phyloP scores from a whole-genome alignment of 345 rosid genomes.

The Sisymbrium altissimum region DNA sequence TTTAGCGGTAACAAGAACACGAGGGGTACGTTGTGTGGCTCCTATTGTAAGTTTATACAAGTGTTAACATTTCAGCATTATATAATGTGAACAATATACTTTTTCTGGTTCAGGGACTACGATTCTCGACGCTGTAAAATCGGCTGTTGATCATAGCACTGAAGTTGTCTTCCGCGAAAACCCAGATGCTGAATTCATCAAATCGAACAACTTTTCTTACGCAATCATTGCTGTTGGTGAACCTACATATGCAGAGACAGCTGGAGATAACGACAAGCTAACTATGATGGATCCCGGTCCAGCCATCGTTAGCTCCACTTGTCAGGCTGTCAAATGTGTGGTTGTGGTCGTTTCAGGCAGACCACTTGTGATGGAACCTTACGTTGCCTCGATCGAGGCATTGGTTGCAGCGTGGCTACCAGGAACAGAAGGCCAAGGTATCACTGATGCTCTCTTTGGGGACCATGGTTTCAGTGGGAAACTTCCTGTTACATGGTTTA shows the following conservation, averaged over 20 bases:
- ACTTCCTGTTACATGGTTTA: conserved; percentile 91
- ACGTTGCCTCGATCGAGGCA: conserved; percentile 58
- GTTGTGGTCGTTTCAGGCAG: conserved; percentile 80
- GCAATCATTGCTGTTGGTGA: conserved; percentile 87
- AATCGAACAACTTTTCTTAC: conserved; percentile 62
- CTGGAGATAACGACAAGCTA: conserved; percentile 67
- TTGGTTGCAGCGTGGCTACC: conserved; percentile 94
- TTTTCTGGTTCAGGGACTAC: conserved; percentile 61
- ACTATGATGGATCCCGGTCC: conserved; percentile 75
- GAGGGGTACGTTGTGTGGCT: conserved; percentile 44
- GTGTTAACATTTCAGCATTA: background rate
- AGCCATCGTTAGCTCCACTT: conserved; percentile 55
- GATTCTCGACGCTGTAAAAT: conserved; percentile 65
- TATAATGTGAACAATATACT: background rate
- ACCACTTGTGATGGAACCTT: conserved; percentile 79
- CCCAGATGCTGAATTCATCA: conserved; percentile 64
- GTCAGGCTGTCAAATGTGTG: conserved; percentile 65
- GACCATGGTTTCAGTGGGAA: conserved; percentile 83
- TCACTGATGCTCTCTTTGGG: conserved; percentile 80
- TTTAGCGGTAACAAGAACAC: conserved; percentile 65
- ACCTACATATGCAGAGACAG: conserved; percentile 75
- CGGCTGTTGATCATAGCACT: conserved; percentile 66
- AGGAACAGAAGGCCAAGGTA: conserved; percentile 92
- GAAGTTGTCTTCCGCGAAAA: conserved; percentile 58
- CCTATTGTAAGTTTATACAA: background rate